Conservation (phyloP, 192 early-diverging fungal species). For the Helicostylum pulchrum region DNA sequence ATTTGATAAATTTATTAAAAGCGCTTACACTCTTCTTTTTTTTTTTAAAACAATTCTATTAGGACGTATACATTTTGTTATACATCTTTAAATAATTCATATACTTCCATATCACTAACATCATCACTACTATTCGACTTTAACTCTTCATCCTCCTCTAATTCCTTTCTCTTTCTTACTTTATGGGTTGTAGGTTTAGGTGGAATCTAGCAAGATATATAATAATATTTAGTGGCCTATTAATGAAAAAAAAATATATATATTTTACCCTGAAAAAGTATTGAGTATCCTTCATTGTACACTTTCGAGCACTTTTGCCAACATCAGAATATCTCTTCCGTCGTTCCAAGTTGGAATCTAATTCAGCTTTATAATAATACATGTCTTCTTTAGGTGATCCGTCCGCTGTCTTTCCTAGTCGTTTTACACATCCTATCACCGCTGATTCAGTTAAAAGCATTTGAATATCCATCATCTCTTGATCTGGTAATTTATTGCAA, state of each 20-base stretch:
- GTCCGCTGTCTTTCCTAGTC: slow-evolving; percentile 48
- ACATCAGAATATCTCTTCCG: slow-evolving; percentile 28
- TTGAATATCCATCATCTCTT: slow-evolving; percentile 19
- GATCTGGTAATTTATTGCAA: slow-evolving; percentile 22
- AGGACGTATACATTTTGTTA: too few relatives aligned
- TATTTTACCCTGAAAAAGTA: slow-evolving; percentile 43
- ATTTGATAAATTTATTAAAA: too few relatives aligned
- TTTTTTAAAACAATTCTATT: too few relatives aligned
- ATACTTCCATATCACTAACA: slow-evolving; percentile 22
- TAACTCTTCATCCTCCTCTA: slow-evolving; percentile 13
- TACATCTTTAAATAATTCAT: slow-evolving; percentile 20
- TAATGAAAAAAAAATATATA: not conserved
- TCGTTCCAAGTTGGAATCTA: slow-evolving; percentile 42
- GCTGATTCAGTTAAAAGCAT: slow-evolving; percentile 25
- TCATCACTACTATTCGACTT: slow-evolving; percentile 19
- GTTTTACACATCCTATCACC: slow-evolving; percentile 41
- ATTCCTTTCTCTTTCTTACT: slow-evolving; percentile 3
- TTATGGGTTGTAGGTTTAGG: slow-evolving; percentile 44
- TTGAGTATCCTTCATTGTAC: slow-evolving; percentile 43
- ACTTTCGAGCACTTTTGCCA: slow-evolving; percentile 47
- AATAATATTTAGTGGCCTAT: too few relatives aligned
- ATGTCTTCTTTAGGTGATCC: slow-evolving; percentile 44
- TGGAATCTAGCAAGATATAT: slow-evolving; percentile 36
- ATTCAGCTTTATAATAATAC: slow-evolving; percentile 45
- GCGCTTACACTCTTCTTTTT: too few relatives aligned